Conservation (phyloP, 2,329 filamentous ascomycete species). For the Penicillium sp. region DNA sequence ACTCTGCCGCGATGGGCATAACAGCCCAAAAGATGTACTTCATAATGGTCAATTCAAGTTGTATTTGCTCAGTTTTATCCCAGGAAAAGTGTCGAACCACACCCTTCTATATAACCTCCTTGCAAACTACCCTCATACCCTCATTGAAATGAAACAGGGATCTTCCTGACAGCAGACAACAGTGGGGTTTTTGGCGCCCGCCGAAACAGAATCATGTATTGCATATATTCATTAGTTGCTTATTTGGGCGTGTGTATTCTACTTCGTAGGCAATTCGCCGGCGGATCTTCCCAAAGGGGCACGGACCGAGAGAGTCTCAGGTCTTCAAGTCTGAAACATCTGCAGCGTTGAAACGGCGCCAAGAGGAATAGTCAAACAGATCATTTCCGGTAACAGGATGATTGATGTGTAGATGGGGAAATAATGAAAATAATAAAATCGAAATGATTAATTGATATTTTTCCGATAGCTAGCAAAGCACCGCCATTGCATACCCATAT, state of each 20-base stretch:
- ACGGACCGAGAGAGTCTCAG: not conserved
- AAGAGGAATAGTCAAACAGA: not conserved
- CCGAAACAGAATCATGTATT: not conserved
- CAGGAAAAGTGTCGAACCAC: no score
- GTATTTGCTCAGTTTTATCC: no score
- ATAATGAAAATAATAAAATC: no score
- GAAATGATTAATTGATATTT: no score
- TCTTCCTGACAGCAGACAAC: not conserved
- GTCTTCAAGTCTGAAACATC: not conserved
- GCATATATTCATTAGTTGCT: not conserved
- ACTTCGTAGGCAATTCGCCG: not conserved
- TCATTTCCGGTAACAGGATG: not conserved
- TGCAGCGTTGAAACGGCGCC: not conserved
- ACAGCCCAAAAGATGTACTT: not conserved
- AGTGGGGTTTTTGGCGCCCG: not conserved
- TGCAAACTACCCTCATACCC: no score
- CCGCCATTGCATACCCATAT: not conserved
- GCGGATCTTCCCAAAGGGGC: not conserved
- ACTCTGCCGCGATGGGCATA: conserved; percentile 13
- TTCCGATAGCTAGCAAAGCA: no score
- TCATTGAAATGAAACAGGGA: conserved; percentile 2
- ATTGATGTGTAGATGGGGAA: no score
- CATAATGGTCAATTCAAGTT: no score
- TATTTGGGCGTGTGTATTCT: not conserved
- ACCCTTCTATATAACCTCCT: not conserved